Conservation (phyloP, 2,329 filamentous ascomycete genomes). For the Colletotrichum liaoningense region DNA sequence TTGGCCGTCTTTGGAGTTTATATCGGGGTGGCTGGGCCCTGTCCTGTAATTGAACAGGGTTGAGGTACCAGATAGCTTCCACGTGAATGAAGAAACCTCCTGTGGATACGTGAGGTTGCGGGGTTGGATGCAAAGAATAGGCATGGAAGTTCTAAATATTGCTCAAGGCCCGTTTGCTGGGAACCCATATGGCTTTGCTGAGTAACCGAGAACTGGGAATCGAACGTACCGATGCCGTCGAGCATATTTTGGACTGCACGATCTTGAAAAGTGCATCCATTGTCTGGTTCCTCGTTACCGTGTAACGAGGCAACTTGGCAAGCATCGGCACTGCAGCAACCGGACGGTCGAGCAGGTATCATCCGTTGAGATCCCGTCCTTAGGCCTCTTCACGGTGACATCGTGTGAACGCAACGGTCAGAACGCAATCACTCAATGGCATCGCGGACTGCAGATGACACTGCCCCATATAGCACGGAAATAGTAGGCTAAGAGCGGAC, state of each 20-base stretch:
- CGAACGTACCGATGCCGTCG: background rate
- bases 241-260: background rate
- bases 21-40: conserved; percentile 1
- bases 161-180: background rate
- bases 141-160: conserved; percentile 1
- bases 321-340: conserved; percentile 4
- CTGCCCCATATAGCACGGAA: background rate
- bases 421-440: too few relatives aligned
- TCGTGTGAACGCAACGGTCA: background rate
- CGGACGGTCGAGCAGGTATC: conserved; percentile 1
- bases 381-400: background rate
- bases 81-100: background rate
- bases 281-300: background rate
- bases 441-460: background rate
- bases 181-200: background rate
- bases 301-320: background rate
- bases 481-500: background rate
- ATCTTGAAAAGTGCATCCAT: background rate
- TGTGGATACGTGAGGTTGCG: background rate
- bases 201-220: background rate
- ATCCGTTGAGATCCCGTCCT: background rate
- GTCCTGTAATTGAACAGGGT: background rate
- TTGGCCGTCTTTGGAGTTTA: background rate
- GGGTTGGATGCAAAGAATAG: background rate
- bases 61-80: background rate